These are phyloP conservation scores for Poteriospumella lacustris DNA, from an alignment of 108 stramenopile genomes.

Conservation along the genomic window DNA sequence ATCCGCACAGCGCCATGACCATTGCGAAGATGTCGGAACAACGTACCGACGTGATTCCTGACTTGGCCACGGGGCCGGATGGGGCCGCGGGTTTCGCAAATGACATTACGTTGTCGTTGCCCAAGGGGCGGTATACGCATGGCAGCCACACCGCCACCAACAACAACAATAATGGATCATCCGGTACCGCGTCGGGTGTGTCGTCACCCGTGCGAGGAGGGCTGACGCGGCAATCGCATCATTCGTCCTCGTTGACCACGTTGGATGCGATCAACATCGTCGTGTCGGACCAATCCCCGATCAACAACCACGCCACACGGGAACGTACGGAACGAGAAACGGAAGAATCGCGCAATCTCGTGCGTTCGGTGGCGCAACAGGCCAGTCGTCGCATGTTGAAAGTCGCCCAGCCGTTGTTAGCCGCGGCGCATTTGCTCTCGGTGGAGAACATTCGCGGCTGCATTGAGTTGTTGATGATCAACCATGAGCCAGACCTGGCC, in stretches of 20 bases:
- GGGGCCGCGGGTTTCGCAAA: neutral
- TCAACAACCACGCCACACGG: neutral
- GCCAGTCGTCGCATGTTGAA: neutral
- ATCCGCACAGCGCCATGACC: neutral
- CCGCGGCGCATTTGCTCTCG: neutral
- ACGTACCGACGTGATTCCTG: conserved; percentile 13
- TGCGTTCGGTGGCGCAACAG: neutral
- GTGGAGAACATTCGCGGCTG: neutral
- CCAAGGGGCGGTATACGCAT: no score
- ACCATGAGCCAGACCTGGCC: neutral
- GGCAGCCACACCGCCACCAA: neutral
- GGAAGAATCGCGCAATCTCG: neutral
- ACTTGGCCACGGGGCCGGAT: neutral
- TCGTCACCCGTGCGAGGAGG: no score
- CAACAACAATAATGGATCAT: neutral
- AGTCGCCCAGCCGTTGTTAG: neutral
- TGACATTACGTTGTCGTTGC: no score
- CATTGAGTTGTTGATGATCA: neutral
- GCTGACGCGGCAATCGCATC: no score
- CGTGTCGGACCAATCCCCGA: neutral
- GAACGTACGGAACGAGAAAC: conserved; percentile 12
- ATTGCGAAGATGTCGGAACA: conserved; percentile 29
- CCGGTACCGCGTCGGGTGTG: no score
- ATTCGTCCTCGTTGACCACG: neutral
- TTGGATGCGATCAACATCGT: neutral